Base-by-base conservation (phyloP, 202 grass and related monocot species). In the Miscanthus sacchariflorus region DNA sequence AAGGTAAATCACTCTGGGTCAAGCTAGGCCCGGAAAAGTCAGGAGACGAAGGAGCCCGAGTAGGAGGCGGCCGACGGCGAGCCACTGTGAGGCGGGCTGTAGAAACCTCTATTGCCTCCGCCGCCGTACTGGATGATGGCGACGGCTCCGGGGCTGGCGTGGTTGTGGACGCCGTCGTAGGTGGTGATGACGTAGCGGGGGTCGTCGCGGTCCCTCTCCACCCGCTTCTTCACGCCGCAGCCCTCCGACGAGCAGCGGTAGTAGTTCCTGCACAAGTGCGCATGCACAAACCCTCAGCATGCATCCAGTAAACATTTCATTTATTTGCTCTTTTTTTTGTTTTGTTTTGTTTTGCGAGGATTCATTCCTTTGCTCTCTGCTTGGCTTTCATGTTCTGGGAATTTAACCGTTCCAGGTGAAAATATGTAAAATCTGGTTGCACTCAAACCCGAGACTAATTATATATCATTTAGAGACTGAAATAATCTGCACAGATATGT, bases 151-250 rank as follows among this genome's bases (percentile, higher is more conserved):
- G 89, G 89, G 69, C 70, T 83, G 9, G 76, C 64, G 87, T 98
- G 95, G 81, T 95, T 95, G 84, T 98, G 95, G 27, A 98, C 77
- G 78, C 95, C 95, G 81, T 98, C 93, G 72, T 98, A 98, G 33
- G 91, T 95, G n/a, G 95, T 98, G 89, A 98, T 90, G 68, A 98
- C 93, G 64, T 91, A 93, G 28, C 77, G 43, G 0, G 90, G 30
- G 78, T 98, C 95, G 10, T 95, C 79, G 21, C 84, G 81, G 65
- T 98, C 91, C 80, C 93, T 86, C 72, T 98, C 93, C 1, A 98
- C 93, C 79, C 91, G 90, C 88, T 98, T 98, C 92, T 95, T 98
- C 78, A 98, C 92, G 61, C 88, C 86, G 56, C 96, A 98, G 1
- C 89, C 87, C 67, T 93, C 89, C 23, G 71, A 58, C 25, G 96